Conservation (phyloP, 1,139 yeast genomes). For the Saccharomyces hybrid region DNA sequence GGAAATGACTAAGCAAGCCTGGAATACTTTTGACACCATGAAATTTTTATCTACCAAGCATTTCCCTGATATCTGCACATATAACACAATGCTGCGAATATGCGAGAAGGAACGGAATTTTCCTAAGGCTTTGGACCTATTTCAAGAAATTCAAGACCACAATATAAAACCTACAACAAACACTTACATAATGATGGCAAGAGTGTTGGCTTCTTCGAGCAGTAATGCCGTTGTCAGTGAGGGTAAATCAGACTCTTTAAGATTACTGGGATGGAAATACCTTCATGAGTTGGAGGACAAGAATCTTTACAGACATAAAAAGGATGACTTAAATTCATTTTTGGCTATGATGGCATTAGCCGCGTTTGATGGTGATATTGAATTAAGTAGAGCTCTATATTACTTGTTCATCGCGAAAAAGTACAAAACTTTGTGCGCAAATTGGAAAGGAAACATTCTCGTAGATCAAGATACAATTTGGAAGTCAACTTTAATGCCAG, state of each 20-base stretch:
- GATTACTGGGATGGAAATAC: conserved; percentile 57
- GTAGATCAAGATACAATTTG: conserved; percentile 10
- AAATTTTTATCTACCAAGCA: conserved; percentile 61
- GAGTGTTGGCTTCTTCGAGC: conserved; percentile 70
- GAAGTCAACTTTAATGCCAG: conserved; percentile 33
- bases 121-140: conserved; percentile 69
- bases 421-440: conserved; percentile 5
- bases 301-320: conserved; percentile 30
- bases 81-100: conserved; percentile 62
- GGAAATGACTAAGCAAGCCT: conserved; percentile 53
- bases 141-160: conserved; percentile 55
- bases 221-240: conserved; percentile 33
- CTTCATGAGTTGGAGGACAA: conserved; percentile 58
- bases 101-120: conserved; percentile 55
- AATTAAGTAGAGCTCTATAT: conserved; percentile 66
- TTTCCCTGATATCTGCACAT: conserved; percentile 60
- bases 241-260: conserved; percentile 25
- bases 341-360: conserved; percentile 68
- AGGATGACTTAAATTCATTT: conserved; percentile 33
- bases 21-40: conserved; percentile 74
- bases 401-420: conserved; percentile 33
- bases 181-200: conserved; percentile 58
- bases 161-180: conserved; percentile 40
- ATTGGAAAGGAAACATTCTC: conserved; percentile 8
- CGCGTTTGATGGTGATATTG: conserved; percentile 71